Evolutionary conservation across 345 rosid genomes (phyloP), one percentile per base, ranked within the genome.

Genomic region (Viola odorata): DNA sequence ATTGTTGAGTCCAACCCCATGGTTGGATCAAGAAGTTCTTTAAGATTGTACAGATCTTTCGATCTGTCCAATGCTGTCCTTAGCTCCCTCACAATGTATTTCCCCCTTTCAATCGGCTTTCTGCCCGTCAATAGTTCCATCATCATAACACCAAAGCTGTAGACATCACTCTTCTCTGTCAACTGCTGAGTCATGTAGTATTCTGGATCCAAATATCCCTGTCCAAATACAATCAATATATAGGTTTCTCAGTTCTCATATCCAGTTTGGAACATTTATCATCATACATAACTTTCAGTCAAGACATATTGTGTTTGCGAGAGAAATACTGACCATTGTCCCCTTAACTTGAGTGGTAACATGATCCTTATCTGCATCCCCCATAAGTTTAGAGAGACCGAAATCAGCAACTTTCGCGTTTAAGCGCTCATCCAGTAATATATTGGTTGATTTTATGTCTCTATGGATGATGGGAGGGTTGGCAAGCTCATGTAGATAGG

Each of bases 191-290:
- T 95, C 94, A 88, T 86, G 81, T 86, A 95, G 55, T 95, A 91
- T 73, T 91, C 98, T 0, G 98, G 96, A 77, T 91, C 96, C 83
- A 89, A 55, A 67, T 89, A 89, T 3, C 96, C 98, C 98, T 91
- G 17, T 23, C 32, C 32, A 23, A 23, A 45, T 67, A 8, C 51
- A 64, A 69, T 13, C 17, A 49, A 56, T 12, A 41, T 36, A 42
- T 6, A 58, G 12, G 11, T 57, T 45, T 11, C 41, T 62, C 37
- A 50, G 48, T 47, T 16, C 48, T 6, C 12, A 16, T 5, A n/a
- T 45, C 15, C 61, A 17, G 2, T 47, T 38, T 37, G 41, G 9
- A 42, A 1, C 45, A 42, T 42, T 42, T 42, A 42, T 42, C 45
- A 42, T 11, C 8, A 7, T 6, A 7, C 3, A 42, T 6, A 42